Evolutionary conservation across 2,329 filamentous ascomycete species (phyloP), one percentile per base, ranked within the genome.

Genomic region (Botrytis paeoniae): DNA sequence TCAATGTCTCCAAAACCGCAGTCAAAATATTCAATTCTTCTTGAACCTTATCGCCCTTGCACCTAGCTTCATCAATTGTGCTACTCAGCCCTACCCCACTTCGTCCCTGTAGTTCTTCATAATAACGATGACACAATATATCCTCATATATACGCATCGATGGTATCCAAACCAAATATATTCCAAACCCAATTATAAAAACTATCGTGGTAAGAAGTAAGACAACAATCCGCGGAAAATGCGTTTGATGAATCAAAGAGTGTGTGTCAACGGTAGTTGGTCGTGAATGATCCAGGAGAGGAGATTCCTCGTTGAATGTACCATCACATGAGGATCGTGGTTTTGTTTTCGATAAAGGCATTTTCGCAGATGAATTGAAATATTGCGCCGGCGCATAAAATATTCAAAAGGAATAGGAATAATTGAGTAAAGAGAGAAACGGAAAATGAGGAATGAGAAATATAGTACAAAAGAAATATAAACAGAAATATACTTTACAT

Each of bases 51-150:
- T 82, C 79, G 7, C 75, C 79, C 75, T 84, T 84, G 75, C 83
- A 84, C 64, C 79, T 64, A 14, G 60, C 74, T 75, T 84, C 83
- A 41, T 82, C 80, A 54, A 84, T 83, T 2, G 70, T 63, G 39
- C 71, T 74, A 16, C 74, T 70, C 18, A 77, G 72, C 6, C 75
- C 75, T 60, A 80, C 78, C 61, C 76, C 75, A 22, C 71, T 77
- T 7, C 65, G 72, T 18, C 77, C 76, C 35, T 76, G 61, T 29
- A 77, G 54, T 25, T 75, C 62, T n/a, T 79, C 75, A 69, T 79
- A 81, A 71, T 83, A 83, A 70, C 82, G 80, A 70, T 81, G 82
- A 75, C 83, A 84, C 32, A 83, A 75, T 48, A 83, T 81, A 75
- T 84, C 81, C 74, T 84, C 83, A 59, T 80, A 80, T 41, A 83